These are phyloP conservation scores for Thielaviopsis ethacetica DNA, from an alignment of 2,329 filamentous ascomycete genomes.

Conservation along the genomic window DNA sequence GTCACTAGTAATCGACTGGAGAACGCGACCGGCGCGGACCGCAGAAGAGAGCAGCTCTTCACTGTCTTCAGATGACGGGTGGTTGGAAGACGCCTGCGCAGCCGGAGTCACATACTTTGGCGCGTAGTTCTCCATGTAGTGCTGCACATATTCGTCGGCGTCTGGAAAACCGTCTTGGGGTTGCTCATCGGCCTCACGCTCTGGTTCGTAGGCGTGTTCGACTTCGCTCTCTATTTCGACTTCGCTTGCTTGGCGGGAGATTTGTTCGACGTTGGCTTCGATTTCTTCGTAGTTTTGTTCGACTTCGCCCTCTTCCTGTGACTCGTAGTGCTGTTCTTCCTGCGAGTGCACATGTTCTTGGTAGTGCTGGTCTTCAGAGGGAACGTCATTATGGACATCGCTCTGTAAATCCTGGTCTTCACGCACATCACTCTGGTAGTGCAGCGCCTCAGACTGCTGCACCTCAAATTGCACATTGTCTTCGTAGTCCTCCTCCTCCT, in stretches of 20 bases:
- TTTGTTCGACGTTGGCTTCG: not conserved
- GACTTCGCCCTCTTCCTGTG: conserved; percentile 14
- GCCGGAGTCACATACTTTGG: not conserved
- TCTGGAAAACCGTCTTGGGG: too few species aligned
- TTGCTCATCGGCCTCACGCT: too few species aligned
- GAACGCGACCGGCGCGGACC: conserved; percentile 37
- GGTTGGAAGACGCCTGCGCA: not conserved
- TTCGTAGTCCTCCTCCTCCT: not conserved
- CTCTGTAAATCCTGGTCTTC: not conserved
- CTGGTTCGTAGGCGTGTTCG: not conserved
- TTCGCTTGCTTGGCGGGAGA: not conserved
- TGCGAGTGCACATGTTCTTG: not conserved
- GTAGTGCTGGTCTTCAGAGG: not conserved
- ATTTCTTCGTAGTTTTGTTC: conserved; percentile 14
- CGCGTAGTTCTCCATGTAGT: not conserved
- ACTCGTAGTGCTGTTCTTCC: conserved; percentile 1
- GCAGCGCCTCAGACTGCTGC: too few species aligned
- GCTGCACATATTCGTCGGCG: too few species aligned
- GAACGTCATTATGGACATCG: not conserved
- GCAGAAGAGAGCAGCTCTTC: conserved; percentile 39
- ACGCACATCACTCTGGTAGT: not conserved
- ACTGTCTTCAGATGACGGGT: not conserved
- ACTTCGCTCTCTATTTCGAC: not conserved
- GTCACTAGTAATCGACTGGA: conserved; percentile 43
- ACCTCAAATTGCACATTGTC: not conserved